Evolutionary conservation across 345 rosid species (phyloP).

Genomic region (Brassica juncea): DNA sequence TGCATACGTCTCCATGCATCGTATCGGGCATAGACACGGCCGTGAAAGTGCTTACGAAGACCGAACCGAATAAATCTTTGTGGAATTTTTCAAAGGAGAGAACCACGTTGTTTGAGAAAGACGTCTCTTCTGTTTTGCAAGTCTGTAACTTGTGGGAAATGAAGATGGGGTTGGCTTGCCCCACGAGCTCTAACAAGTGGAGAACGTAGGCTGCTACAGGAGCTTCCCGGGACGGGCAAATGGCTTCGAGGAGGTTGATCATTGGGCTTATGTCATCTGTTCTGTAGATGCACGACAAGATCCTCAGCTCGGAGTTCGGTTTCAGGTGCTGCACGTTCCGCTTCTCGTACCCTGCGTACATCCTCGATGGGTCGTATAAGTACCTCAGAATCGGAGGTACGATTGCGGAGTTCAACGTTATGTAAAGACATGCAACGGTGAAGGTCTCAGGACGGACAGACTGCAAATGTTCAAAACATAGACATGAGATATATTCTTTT

Average conservation of each 20-base stretch:
- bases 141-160: conserved; percentile 49
- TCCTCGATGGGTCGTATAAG: conserved; percentile 55
- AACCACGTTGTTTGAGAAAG: conserved; percentile 48
- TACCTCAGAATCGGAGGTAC: conserved; percentile 48
- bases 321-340: conserved; percentile 45
- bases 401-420: conserved; percentile 26
- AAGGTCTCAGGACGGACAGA: conserved; percentile 36
- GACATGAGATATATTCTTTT: conserved; percentile 6
- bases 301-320: conserved; percentile 39
- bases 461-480: conserved; percentile 32
- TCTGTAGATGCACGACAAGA: conserved; percentile 55
- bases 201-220: conserved; percentile 49
- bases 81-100: conserved; percentile 37
- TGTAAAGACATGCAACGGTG: conserved; percentile 31
- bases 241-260: conserved; percentile 43
- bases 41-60: conserved; percentile 33
- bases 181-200: conserved; percentile 56
- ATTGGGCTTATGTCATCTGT: conserved; percentile 42
- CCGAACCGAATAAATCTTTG: conserved; percentile 33
- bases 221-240: conserved; percentile 40
- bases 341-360: conserved; percentile 50
- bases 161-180: conserved; percentile 51
- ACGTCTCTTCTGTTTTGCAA: not conserved
- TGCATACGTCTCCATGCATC: conserved; percentile 64
- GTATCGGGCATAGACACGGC: conserved; percentile 42